These are phyloP conservation scores for Phytophthora gonapodyides DNA, from an alignment of 352 stramenopile genomes.

Conservation along the genomic window DNA sequence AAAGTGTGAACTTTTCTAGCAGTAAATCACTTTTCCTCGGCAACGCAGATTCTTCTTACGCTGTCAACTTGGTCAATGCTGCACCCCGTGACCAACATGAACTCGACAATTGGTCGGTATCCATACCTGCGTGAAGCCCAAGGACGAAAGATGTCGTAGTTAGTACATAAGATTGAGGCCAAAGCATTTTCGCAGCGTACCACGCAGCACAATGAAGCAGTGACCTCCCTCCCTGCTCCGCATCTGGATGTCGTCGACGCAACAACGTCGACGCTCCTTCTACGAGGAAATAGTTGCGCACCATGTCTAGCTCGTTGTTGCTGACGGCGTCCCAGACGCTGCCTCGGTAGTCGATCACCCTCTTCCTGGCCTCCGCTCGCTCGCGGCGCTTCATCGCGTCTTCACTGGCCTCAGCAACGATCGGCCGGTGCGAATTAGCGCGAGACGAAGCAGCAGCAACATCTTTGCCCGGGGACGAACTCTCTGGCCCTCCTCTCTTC, in stretches of 20 bases:
- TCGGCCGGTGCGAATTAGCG: slow-evolving; percentile 6
- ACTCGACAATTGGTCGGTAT: slow-evolving; percentile 34
- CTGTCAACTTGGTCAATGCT: slow-evolving; percentile 60
- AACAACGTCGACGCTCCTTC: slow-evolving; percentile 57
- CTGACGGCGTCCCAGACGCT: slow-evolving; percentile 61
- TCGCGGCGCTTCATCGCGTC: slow-evolving; percentile 44
- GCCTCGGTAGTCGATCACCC: slow-evolving; percentile 58
- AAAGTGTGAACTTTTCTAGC: not conserved
- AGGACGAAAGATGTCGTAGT: not conserved
- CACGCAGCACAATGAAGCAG: slow-evolving; percentile 70
- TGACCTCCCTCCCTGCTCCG: slow-evolving; percentile 57
- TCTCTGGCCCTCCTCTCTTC: slow-evolving; percentile 7
- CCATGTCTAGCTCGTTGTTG: slow-evolving; percentile 49
- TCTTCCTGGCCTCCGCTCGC: slow-evolving; percentile 58
- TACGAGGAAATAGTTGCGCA: slow-evolving; percentile 67
- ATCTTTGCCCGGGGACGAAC: slow-evolving; percentile 1
- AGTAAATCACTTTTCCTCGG: not conserved
- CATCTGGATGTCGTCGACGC: slow-evolving; percentile 42
- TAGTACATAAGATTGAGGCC: not conserved
- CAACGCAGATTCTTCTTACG: slow-evolving; percentile 19
- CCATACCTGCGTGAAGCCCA: slow-evolving; percentile 33
- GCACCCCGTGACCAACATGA: slow-evolving; percentile 53
- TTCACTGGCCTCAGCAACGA: slow-evolving; percentile 19
- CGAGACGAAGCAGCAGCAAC: not conserved
- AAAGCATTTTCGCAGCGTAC: slow-evolving; percentile 24